A percentile compares a stretch with the other conserved stretches of the same genome.
Evolutionary conservation across 2,329 filamentous ascomycete species (phyloP).

Genomic region (Hymenoscyphus albidus): DNA sequence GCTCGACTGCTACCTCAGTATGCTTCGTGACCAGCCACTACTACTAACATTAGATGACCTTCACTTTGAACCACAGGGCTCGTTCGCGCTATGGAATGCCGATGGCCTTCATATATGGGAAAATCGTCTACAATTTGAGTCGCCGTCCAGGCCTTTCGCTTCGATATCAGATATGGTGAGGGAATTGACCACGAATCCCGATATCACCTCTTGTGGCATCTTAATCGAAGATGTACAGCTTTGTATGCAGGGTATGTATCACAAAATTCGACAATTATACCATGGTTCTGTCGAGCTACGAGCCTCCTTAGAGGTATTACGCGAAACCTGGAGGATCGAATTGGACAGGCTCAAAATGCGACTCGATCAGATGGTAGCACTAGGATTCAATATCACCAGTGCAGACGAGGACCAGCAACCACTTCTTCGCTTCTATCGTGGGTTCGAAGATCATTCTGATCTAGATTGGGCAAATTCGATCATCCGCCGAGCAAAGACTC

Average conservation of each 20-base stretch:
- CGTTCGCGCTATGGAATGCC: constrained; percentile 39
- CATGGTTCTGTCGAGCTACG: constrained; percentile 4
- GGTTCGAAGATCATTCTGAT: constrained; percentile 23
- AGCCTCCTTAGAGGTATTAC: constrained; percentile 16
- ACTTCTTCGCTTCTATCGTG: constrained; percentile 25
- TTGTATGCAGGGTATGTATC: constrained; percentile 26
- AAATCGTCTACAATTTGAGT: constrained; percentile 35
- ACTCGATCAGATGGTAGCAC: constrained; percentile 18
- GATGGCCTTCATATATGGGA: constrained; percentile 39
- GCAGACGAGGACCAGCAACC: constrained; percentile 19
- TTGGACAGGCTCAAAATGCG: constrained; percentile 21
- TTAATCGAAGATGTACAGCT: constrained; percentile 30
- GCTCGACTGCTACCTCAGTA: constrained; percentile 39
- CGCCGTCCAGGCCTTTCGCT: constrained; percentile 30
- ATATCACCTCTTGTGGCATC: constrained; percentile 10
- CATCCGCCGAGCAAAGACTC: constrained; percentile 30
- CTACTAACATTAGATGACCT: constrained; percentile 38
- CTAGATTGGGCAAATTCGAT: constrained; percentile 20
- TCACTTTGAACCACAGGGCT: constrained; percentile 35
- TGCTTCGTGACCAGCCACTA: constrained; percentile 34
- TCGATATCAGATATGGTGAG: constrained; percentile 22
- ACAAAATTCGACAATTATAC: constrained; percentile 21
- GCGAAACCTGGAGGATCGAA: constrained; percentile 20
- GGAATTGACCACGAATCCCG: constrained; percentile 7
- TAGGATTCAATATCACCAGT: constrained; percentile 5